Percentiles rank a stretch among this genome's conserved stretches.
Evolutionary conservation across 176 grass and related monocot species (phyloP).

Genomic region (Phyllostachys edulis): DNA sequence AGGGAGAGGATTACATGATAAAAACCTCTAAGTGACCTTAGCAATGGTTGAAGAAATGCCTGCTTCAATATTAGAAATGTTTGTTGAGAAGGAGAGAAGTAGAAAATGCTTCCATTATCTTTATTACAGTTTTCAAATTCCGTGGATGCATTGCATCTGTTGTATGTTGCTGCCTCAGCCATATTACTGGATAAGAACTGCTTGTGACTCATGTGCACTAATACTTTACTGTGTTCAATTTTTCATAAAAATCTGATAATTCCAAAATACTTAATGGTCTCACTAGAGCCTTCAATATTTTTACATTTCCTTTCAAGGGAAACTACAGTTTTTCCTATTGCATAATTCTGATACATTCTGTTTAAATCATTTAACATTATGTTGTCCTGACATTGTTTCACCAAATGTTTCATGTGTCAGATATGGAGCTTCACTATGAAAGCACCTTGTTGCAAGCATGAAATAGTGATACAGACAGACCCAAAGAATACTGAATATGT

Average conservation of each 20-base stretch:
- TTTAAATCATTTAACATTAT: not conserved
- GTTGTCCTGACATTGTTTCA: not conserved
- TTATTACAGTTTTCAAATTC: not conserved
- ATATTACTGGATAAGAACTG: not conserved
- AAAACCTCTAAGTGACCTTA: not conserved
- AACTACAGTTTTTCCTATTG: not conserved
- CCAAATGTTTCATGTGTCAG: slow-evolving; percentile 35
- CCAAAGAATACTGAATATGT: slow-evolving; percentile 95
- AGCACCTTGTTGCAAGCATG: slow-evolving; percentile 88
- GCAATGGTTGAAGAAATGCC: not conserved
- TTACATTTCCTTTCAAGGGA: not conserved
- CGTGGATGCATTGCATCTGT: not conserved
- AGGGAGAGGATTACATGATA: not conserved
- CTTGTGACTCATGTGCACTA: not conserved
- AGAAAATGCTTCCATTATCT: not conserved
- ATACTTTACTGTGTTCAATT: not conserved
- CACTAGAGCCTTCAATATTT: not conserved
- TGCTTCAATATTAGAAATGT: not conserved
- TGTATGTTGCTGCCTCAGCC: not conserved
- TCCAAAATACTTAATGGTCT: not conserved
- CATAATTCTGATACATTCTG: not conserved
- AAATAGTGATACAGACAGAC: slow-evolving; percentile 92
- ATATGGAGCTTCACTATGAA: slow-evolving; percentile 99
- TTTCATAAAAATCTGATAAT: not conserved
- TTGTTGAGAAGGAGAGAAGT: not conserved